Evolutionary conservation across 768 basidiomycete species (phyloP).

Genomic region (Imleria badia): DNA sequence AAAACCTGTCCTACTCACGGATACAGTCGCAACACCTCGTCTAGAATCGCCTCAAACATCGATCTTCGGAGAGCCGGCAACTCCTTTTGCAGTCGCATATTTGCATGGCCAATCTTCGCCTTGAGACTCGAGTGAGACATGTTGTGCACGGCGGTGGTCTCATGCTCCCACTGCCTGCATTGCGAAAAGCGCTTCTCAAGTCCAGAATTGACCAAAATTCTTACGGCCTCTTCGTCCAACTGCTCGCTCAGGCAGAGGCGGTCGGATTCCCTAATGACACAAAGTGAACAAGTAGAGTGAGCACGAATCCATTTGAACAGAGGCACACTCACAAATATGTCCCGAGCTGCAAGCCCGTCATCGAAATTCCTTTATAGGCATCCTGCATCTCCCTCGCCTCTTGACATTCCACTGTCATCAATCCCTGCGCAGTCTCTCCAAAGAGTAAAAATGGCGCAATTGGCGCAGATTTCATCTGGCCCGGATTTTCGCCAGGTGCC

Average conservation of each 20-base stretch:
- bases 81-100: slow-evolving; percentile 3
- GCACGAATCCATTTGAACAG: neutral
- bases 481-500: slow-evolving; percentile 3
- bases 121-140: neutral
- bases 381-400: slow-evolving; percentile 12
- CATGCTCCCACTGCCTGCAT: slow-evolving; percentile 27
- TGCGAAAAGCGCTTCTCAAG: slow-evolving; percentile 27
- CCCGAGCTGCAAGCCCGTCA: too few species aligned
- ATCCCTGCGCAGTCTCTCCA: slow-evolving; percentile 43
- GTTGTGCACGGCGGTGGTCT: neutral
- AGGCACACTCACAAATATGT: too few species aligned
- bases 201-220: slow-evolving; percentile 30
- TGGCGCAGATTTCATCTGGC: neutral
- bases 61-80: slow-evolving; percentile 10
- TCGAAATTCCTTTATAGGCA: neutral
- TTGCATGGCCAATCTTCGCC: neutral
- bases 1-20: slow-evolving; percentile 16
- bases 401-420: slow-evolving; percentile 35
- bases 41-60: slow-evolving; percentile 27
- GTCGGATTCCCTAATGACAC: slow-evolving; percentile 20
- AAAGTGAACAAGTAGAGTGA: neutral
- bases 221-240: too few species aligned
- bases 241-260: slow-evolving; percentile 22
- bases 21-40: slow-evolving; percentile 20
- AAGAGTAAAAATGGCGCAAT: too few species aligned